Percentiles rank a stretch among this genome's conserved stretches.
phyloP scores from a whole-genome alignment of 2,329 filamentous ascomycete species.

The Hymenoscyphus fructigenus region DNA sequence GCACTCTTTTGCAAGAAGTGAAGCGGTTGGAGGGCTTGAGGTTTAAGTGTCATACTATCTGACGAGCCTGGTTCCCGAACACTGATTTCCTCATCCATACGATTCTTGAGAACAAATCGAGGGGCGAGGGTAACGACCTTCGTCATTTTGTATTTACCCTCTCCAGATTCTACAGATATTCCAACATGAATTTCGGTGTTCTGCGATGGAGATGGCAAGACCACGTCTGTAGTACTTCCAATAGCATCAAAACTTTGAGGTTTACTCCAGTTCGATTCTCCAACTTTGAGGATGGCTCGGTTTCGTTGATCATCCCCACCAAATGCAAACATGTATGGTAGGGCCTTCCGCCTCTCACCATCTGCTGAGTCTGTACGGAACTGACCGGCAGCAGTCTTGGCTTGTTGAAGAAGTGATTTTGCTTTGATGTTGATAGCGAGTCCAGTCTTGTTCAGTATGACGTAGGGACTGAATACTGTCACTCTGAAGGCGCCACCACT shows the following conservation, averaged over 20 bases:
- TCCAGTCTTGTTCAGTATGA: constrained; percentile 93
- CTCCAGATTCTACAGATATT: constrained; percentile 82
- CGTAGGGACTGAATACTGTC: constrained; percentile 91
- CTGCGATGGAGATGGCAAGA: constrained; percentile 69
- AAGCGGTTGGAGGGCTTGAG: constrained; percentile 78
- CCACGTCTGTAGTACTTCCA: constrained; percentile 85
- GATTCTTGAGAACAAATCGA: constrained; percentile 91
- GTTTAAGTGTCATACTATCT: constrained; percentile 73
- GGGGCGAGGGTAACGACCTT: constrained; percentile 93
- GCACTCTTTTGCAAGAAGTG: constrained; percentile 83
- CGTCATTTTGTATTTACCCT: constrained; percentile 97
- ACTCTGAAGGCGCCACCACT: constrained; percentile 96
- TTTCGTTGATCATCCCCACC: constrained; percentile 87
- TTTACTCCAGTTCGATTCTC: constrained; percentile 93
- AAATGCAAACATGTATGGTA: constrained; percentile 96
- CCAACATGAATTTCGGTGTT: constrained; percentile 86
- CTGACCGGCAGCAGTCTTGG: constrained; percentile 77
- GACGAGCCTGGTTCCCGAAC: constrained; percentile 91
- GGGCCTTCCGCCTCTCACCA: constrained; percentile 64
- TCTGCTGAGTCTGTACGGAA: constrained; percentile 51
- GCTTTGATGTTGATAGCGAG: constrained; percentile 83
- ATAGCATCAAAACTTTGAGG: constrained; percentile 98
- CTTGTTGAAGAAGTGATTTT: constrained; percentile 83
- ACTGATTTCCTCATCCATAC: constrained; percentile 82
- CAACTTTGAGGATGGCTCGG: constrained; percentile 81